Conservation (phyloP, 108 stramenopile species). For the Cyclotella atomus region DNA sequence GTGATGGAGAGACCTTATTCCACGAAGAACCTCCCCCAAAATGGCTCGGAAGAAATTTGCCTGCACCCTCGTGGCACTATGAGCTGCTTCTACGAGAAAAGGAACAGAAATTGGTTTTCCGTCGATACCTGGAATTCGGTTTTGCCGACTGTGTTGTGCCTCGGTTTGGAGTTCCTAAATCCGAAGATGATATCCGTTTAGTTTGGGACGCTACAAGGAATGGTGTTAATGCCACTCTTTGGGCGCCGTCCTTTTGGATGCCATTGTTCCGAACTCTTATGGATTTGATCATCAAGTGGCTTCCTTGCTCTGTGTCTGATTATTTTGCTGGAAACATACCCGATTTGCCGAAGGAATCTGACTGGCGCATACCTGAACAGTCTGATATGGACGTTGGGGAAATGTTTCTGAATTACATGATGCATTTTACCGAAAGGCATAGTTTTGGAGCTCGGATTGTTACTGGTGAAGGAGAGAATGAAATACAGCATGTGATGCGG, state of each 20-base stretch:
- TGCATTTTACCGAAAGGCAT: neutral
- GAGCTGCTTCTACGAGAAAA: slow-evolving; percentile 1
- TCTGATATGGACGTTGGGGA: neutral
- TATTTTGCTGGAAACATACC: neutral
- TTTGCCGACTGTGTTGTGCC: slow-evolving; percentile 2
- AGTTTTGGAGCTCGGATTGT: slow-evolving; percentile 3
- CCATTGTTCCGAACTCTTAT: slow-evolving; percentile 26
- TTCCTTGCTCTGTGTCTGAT: slow-evolving; percentile 13
- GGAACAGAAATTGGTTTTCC: neutral
- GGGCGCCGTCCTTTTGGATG: slow-evolving; percentile 41
- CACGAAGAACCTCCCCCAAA: neutral
- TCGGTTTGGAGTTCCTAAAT: slow-evolving; percentile 36
- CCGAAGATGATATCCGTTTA: slow-evolving; percentile 41
- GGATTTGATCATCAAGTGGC: slow-evolving; percentile 12
- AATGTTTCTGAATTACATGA: neutral
- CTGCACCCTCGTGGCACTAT: neutral
- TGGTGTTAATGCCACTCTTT: slow-evolving; percentile 40
- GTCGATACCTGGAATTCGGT: slow-evolving; percentile 12
- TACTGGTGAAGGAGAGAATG: neutral
- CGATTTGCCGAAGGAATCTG: neutral
- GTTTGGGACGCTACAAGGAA: slow-evolving; percentile 48
- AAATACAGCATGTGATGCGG: neutral
- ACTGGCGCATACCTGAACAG: neutral
- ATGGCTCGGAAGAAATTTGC: slow-evolving; percentile 4
- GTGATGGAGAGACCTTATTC: slow-evolving; percentile 21